Evolutionary conservation across 148 eudicot species (phyloP), one percentile per base, ranked within the genome.

Genomic region (Agrostemma githago): DNA sequence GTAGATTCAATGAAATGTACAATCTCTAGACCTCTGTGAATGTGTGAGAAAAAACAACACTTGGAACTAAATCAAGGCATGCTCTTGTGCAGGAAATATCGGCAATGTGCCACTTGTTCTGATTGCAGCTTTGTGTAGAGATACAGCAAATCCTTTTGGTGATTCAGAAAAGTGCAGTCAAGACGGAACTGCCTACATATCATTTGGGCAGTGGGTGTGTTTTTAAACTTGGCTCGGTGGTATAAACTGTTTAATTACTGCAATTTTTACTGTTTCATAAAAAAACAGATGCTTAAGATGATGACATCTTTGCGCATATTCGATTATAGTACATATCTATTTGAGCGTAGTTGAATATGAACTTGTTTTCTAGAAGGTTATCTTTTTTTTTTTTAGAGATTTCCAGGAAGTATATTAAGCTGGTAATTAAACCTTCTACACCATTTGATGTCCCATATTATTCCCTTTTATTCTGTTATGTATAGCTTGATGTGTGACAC

Each of bases 131-230:
- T 84, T 95, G 79, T 95, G 99, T 78, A 84, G 96, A 82, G 99
- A 92, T 80, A 85, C 85, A 67, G 26, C 88, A 70, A 95, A 95
- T 79, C 99, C 99, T 48, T 95, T 95, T 79, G 97, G 97, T 39
- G 90, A 89, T 72, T 79, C 90, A 20, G 89, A 84, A 26, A 89
- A 85, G 79, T 95, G 99, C 83, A 79, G 94, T 71, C 97, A 75
- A 85, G 97, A 92, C 88, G 99, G 99, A 82, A 95, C 88, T 57
- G 99, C 99, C 0, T 95, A 95, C 78, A 92, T 95, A 78, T 90
- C 99, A 26, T 95, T 95, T 74, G 99, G 99, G 44, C 99, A 95
- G 62, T 95, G 99, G 99, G 99, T 92, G 85, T 77, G 90, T 51
- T 74, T 77, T 37, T 44, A 16, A 69, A 11, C 73, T 59, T 38